Percentiles rank a stretch among this genome's conserved stretches.
Conservation (phyloP, 2,329 filamentous ascomycete genomes). For the Coniochaeta hoffmannii region DNA sequence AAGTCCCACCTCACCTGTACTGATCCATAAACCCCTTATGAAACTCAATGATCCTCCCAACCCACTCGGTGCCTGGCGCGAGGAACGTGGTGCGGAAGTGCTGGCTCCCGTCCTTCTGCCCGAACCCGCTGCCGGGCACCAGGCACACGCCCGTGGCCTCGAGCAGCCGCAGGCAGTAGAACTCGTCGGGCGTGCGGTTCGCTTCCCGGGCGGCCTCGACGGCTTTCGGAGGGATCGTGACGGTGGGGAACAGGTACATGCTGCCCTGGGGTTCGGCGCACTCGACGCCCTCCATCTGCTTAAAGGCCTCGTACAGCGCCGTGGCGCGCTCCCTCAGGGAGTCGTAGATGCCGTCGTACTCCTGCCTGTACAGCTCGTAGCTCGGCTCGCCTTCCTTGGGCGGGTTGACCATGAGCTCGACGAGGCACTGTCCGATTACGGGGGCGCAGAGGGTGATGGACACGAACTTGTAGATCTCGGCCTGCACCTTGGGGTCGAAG, state of each 20-base stretch:
- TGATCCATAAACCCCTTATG: slow-evolving; percentile 86
- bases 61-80: slow-evolving; percentile 93
- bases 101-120: slow-evolving; percentile 82
- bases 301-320: slow-evolving; percentile 84
- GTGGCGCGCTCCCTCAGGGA: slow-evolving; percentile 72
- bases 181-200: slow-evolving; percentile 75
- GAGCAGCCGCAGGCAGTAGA: slow-evolving; percentile 85
- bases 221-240: slow-evolving; percentile 70
- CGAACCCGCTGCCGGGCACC: slow-evolving; percentile 87
- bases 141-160: slow-evolving; percentile 94
- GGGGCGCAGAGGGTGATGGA: slow-evolving; percentile 95
- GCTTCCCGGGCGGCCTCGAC: slow-evolving; percentile 67
- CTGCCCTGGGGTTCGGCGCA: slow-evolving; percentile 85
- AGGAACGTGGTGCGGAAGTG: slow-evolving; percentile 98
- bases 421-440: slow-evolving; percentile 90
- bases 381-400: slow-evolving; percentile 77
- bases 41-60: slow-evolving; percentile 79
- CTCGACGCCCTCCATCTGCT: slow-evolving; percentile 91
- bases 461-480: slow-evolving; percentile 97
- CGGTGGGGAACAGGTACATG: slow-evolving; percentile 99
- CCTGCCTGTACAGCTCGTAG: slow-evolving; percentile 72
- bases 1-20: slow-evolving; percentile 40
- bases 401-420: slow-evolving; percentile 97
- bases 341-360: slow-evolving; percentile 76
- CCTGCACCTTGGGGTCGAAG: slow-evolving; percentile 78